phyloP scores from a whole-genome alignment of 768 basidiomycete species.

The Hypholoma fasciculare region DNA sequence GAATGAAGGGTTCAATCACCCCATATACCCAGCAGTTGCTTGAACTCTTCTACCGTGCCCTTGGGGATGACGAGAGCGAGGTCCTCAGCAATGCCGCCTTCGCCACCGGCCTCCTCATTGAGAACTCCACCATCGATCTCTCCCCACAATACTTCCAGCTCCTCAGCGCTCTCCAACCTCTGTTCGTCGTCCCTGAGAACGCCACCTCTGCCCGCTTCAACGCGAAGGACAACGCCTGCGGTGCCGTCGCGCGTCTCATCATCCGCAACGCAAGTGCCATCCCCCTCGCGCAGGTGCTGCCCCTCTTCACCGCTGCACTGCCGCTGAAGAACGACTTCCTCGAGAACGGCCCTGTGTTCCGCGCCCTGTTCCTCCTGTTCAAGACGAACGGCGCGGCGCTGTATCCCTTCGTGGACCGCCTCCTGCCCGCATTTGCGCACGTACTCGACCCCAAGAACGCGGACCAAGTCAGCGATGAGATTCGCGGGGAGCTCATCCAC shows the following conservation, averaged over 20 bases:
- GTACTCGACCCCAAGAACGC: conserved; percentile 75
- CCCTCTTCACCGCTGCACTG: conserved; percentile 76
- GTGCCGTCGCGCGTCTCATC: conserved; percentile 88
- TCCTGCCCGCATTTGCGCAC: conserved; percentile 77
- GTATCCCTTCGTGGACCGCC: conserved; percentile 71
- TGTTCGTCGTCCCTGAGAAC: conserved; percentile 70
- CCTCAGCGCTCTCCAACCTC: conserved; percentile 75
- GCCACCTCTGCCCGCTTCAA: conserved; percentile 70
- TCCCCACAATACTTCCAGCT: conserved; percentile 78
- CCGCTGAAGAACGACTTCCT: conserved; percentile 87
- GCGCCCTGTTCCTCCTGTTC: conserved; percentile 87
- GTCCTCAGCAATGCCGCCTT: conserved; percentile 97
- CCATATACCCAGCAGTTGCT: conserved; percentile 80
- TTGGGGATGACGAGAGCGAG: conserved; percentile 85
- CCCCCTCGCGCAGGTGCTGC: conserved; percentile 90
- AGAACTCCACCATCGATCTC: conserved; percentile 82
- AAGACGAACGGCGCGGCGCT: conserved; percentile 70
- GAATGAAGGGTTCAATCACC: conserved; percentile 85
- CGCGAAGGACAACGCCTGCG: conserved; percentile 96
- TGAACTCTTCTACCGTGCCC: conserved; percentile 80
- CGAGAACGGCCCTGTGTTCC: conserved; percentile 90
- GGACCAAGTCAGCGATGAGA: conserved; percentile 83
- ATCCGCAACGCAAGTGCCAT: conserved; percentile 74
- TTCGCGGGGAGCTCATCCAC: conserved; percentile 71
- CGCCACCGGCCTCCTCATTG: conserved; percentile 87